Evolutionary conservation across 2,329 filamentous ascomycete genomes (phyloP).

Genomic region (Lachnellula subtilissima): DNA sequence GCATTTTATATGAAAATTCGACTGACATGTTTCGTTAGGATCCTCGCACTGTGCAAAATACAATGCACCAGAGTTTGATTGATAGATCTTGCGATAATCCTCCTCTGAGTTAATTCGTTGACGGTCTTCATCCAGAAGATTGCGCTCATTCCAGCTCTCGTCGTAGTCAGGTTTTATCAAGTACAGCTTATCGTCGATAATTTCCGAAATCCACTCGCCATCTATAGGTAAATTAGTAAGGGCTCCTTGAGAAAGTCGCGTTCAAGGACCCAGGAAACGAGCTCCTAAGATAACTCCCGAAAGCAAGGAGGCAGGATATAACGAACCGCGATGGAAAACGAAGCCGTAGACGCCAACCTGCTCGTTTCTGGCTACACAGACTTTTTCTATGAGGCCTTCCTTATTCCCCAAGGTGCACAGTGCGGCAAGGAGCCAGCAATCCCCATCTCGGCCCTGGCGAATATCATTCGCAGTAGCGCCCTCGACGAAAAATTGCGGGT

Average conservation of each 20-base stretch:
- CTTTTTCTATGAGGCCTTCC: conserved; percentile 41
- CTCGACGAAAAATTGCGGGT: conserved; percentile 70
- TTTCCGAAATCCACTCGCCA: conserved; percentile 80
- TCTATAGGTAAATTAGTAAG: conserved; percentile 38
- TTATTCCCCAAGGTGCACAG: conserved; percentile 63
- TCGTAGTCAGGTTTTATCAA: conserved; percentile 78
- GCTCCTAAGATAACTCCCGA: not conserved
- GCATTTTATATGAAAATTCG: no score
- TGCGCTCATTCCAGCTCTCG: conserved; percentile 59
- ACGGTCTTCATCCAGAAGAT: conserved; percentile 65
- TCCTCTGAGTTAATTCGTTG: conserved; percentile 52
- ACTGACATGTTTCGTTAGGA: conserved; percentile 64
- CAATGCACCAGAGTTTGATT: conserved; percentile 63
- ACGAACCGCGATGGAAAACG: conserved; percentile 63
- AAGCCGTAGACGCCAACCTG: conserved; percentile 82
- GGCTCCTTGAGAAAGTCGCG: no score
- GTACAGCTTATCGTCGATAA: conserved; percentile 86
- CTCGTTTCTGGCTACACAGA: conserved; percentile 34
- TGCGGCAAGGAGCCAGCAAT: conserved; percentile 83
- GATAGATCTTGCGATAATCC: conserved; percentile 45
- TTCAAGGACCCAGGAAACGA: no score
- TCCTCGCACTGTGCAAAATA: conserved; percentile 74
- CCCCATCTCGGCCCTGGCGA: conserved; percentile 70
- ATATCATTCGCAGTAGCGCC: conserved; percentile 71
- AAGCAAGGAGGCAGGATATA: not conserved